Conservation (phyloP, 225 moss, liverwort and hornwort species). For the Sphagnum tenellum region DNA sequence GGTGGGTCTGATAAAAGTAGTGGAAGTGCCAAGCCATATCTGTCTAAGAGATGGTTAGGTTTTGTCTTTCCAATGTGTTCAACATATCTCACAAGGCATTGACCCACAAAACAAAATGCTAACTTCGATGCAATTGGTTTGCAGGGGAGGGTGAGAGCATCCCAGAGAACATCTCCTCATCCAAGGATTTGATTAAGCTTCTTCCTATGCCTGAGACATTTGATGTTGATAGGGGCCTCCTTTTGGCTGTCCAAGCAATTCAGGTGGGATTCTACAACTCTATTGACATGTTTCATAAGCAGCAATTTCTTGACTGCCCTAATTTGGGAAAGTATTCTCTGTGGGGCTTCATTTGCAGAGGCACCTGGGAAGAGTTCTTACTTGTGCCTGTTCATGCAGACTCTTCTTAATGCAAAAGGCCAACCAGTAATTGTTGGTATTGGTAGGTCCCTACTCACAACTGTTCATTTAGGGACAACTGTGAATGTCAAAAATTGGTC, state of each 20-base stretch:
- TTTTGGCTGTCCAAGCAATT: conserved; percentile 82
- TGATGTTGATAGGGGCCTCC: conserved; percentile 84
- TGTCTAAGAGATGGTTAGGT: conserved; percentile 4
- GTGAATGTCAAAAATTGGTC: too few species aligned
- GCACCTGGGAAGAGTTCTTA: background rate
- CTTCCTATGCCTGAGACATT: conserved; percentile 73
- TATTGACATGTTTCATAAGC: conserved; percentile 10
- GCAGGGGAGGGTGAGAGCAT: conserved; percentile 33
- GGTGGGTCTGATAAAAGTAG: conserved; percentile 16
- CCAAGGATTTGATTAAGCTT: conserved; percentile 60
- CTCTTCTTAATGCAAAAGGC: conserved; percentile 59
- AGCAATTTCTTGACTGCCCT: background rate
- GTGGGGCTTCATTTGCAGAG: background rate
- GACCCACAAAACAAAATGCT: conserved; percentile 7
- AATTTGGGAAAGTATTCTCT: background rate
- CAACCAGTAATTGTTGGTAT: conserved; percentile 76
- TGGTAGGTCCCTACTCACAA: conserved; percentile 23
- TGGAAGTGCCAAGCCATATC: conserved; percentile 14
- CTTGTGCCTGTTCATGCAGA: conserved; percentile 32
- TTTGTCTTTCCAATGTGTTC: background rate
- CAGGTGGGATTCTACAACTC: conserved; percentile 23
- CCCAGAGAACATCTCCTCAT: conserved; percentile 20
- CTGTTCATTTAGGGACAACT: too few species aligned
- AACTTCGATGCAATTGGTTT: conserved; percentile 25
- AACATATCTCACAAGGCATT: background rate